Evolutionary conservation across 148 eudicot genomes (phyloP), one percentile per base, ranked within the genome.

Genomic region (Cornus controversa): DNA sequence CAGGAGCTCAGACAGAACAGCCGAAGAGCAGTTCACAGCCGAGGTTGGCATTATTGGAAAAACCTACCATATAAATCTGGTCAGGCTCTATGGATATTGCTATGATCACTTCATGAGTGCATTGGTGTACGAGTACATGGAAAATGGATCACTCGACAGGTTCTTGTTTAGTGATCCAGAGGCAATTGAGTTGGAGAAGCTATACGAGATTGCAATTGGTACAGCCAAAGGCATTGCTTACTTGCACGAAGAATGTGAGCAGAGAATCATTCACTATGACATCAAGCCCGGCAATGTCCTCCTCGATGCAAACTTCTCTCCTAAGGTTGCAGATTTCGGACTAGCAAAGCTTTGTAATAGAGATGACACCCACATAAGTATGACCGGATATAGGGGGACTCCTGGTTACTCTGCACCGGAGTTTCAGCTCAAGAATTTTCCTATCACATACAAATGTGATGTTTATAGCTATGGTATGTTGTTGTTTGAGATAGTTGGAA

Each of bases 1-100:
- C 8, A 73, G 65, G 77, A 67, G 64, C 64, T 54, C 67, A 15
- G 69, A 29, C 29, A 77, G 42, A 62, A 67, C 34, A 26, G 77
- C 75, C 2, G 63, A 78, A 64, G 77, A 81, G 37, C 80, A 81
- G 58, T 81, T 81, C 79, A 70, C 29, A 58, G 73, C 57, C 0
- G 73, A 70, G 54, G 73, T 70, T 47, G 47, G 58, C 58, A 70
- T 57, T 42, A 45, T 70, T 70, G 73, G 58, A 24, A 70, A 29
- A 28, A 70, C 73, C 7, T 24, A 24, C 73, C 73, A 70, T 8
- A 24, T 24, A 5, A 70, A 70, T 27, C 73, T 69, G 23, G 54
- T 45, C 3, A 70, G 58, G 58, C 58, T 70, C 6, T 70, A 70
- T 2, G 73, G 58, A 8, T 70, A 23, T 70, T 70, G 22, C 20